Evolutionary conservation across 371 early-diverging fungal genomes (phyloP), one percentile per base, ranked within the genome.

Genomic region (Apophysomyces variabilis): DNA sequence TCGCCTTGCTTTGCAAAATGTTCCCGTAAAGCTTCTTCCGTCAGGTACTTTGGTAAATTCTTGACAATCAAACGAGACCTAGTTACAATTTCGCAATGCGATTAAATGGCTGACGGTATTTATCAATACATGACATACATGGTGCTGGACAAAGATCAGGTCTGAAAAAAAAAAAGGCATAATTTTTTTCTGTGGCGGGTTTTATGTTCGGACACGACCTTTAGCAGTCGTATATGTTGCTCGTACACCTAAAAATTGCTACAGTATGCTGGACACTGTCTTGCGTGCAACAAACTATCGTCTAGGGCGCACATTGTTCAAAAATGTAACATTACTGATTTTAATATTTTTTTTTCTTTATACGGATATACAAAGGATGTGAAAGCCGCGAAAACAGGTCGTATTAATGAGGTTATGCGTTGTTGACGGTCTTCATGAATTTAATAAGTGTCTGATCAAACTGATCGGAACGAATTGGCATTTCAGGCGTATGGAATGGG

Each of bases 401-500:
- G 12, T 18, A 38, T 26, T 26, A 26, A 26, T 26, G 32, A 39
- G 14, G 39, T 18, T 50, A 38, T 59, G 14, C 58, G 56, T 26
- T 71, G 50, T 70, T 70, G 63, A 71, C 57, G 3, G 63, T 61
- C 60, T 83, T 80, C n/a, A 93, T 88, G 11, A 95, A 86, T 72
- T 92, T 92, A 38, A 79, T 64, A 46, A 98, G 70, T 64, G 89
- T 83, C 18, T 87, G 73, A 74, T 99, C 99, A 82, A 99, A 99
- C 71, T 94, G 86, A 60, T 98, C 98, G 4, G 92, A 95, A 16
- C 98, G 92, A 65, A 99, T 96, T 16, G 99, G 99, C 99, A 99
- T 99, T 74, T 99, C 99, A 18, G 96, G 93, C 60, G 92, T 95
- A 85, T 99, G 94, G 76, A 99, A 99, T 36, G 99, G 99, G 73